phyloP scores from a whole-genome alignment of 1,139 yeast species.

The Taphrina deformans region DNA sequence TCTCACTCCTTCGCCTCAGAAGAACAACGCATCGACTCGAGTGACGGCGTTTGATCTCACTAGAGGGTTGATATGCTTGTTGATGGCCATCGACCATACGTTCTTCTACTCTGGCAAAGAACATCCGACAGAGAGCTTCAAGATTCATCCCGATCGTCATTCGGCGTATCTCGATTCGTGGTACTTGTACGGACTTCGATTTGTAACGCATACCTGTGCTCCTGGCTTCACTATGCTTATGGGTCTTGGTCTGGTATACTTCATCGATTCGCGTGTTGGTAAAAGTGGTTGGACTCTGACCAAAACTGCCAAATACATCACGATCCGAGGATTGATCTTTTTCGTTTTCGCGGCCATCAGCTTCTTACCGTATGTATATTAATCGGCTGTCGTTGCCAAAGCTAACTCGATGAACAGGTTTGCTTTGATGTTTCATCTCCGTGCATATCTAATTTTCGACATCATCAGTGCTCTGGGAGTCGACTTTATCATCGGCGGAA shows the following conservation, averaged over 20 bases:
- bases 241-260: conserved; percentile 32
- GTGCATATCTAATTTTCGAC: conserved; percentile 15
- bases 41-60: conserved; percentile 28
- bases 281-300: conserved; percentile 12
- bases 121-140: conserved; percentile 25
- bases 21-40: neutral
- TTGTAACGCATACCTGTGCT: conserved; percentile 32
- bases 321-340: conserved; percentile 21
- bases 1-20: neutral
- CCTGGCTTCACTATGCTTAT: conserved; percentile 36
- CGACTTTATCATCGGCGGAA: conserved; percentile 23
- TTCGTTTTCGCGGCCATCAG: conserved; percentile 16
- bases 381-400: neutral
- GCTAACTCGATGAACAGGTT: neutral
- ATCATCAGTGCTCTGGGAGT: conserved; percentile 26
- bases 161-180: conserved; percentile 13
- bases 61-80: conserved; percentile 26
- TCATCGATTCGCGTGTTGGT: conserved; percentile 20
- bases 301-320: conserved; percentile 16
- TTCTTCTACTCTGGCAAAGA: conserved; percentile 32
- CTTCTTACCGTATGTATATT: conserved; percentile 1
- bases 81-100: conserved; percentile 32
- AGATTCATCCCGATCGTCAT: conserved; percentile 25
- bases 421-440: neutral
- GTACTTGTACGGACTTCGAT: conserved; percentile 26